Base-by-base conservation (phyloP, 148 eudicot genomes). In the Mesembryanthemum crystallinum region DNA sequence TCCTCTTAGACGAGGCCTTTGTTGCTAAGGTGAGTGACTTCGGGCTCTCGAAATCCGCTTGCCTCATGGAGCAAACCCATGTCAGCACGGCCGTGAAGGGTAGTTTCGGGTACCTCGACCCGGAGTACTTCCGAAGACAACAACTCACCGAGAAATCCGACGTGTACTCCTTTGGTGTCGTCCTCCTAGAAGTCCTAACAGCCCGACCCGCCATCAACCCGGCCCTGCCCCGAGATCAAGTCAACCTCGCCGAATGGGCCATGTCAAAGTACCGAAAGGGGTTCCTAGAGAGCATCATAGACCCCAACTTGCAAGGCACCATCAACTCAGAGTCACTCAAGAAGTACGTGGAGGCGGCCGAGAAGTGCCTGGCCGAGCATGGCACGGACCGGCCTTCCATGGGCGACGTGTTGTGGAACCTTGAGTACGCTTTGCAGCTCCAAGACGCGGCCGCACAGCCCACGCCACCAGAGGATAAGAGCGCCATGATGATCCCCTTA, bases 161-260 rank as follows among this genome's bases (percentile, higher is more conserved):
- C 71, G 89, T 89, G 1, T 89, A 89, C 75, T 89, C 93, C 0
- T 89, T 89, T 8, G 93, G 93, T 23, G 90, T 89, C 0, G 90
- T 89, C 37, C 83, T 89, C 21, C 83, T 87, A 0, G 90, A 89
- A 73, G 89, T 86, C 1, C 75, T 89, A 0, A 84, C 84, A 6
- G 89, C 89, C 9, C 80, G 93, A 43, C 88, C 93, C 0, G 93
- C 93, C 15, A 75, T 89, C 28, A 87, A 89, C 76, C 90, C 91
- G 2, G 81, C 87, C 35, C 72, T 89, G 74, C 83, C 93, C 0
- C 79, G 89, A 66, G 90, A 84, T 11, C 83, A 86, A 39, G 93
- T 86, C n/a, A 89, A 86, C 77, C 80, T 89, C 64, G 93, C 89
- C 2, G 93, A 89, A 71, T 89, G 93, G 90, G 93, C 87, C 17